Percentiles rank a stretch among this genome's conserved stretches.
These are phyloP conservation scores for Crithidia fasciculata DNA, from an alignment of 208 protist genomes.

Conservation along the genomic window DNA sequence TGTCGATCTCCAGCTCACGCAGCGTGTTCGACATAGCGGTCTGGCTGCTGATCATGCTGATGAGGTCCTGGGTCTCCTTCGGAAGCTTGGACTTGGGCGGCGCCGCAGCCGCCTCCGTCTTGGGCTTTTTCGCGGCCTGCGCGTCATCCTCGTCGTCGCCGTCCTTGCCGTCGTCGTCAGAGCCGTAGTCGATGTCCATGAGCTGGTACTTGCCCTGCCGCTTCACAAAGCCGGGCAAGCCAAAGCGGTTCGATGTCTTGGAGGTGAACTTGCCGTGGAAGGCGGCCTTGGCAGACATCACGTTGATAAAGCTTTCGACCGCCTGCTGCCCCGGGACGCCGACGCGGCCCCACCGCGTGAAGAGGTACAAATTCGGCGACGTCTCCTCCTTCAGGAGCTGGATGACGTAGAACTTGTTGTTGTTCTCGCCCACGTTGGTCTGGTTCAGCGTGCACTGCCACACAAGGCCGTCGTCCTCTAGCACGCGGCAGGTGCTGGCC, in stretches of 20 bases:
- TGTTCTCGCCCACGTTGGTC: slow-evolving; percentile 77
- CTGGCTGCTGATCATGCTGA: slow-evolving; percentile 69
- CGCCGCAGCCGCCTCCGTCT: slow-evolving; percentile 9
- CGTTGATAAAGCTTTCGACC: slow-evolving; percentile 31
- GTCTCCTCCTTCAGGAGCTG: slow-evolving; percentile 78
- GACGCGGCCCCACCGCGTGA: slow-evolving; percentile 84
- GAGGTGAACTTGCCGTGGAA: slow-evolving; percentile 62
- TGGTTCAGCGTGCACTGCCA: slow-evolving; percentile 88
- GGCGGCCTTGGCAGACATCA: slow-evolving; percentile 29
- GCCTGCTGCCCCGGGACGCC: slow-evolving; percentile 66
- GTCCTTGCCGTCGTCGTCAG: slow-evolving; percentile 13
- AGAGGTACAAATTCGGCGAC: slow-evolving; percentile 49
- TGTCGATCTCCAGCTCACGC: slow-evolving; percentile 81
- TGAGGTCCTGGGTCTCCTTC: slow-evolving; percentile 50
- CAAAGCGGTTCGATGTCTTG: slow-evolving; percentile 75
- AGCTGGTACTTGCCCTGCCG: slow-evolving; percentile 62
- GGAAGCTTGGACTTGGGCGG: slow-evolving; percentile 49
- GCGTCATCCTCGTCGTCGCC: slow-evolving; percentile 14
- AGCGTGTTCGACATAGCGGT: slow-evolving; percentile 71
- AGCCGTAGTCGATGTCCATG: slow-evolving; percentile 85
- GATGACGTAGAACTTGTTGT: slow-evolving; percentile 91
- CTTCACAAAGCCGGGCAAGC: slow-evolving; percentile 54
- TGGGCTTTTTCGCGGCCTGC: slow-evolving; percentile 30
- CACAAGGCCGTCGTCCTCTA: slow-evolving; percentile 51
- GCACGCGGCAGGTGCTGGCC: slow-evolving; percentile 58